These are phyloP conservation scores for Diplodia mutila DNA, from an alignment of 2,329 filamentous ascomycete species.

Conservation along the genomic window DNA sequence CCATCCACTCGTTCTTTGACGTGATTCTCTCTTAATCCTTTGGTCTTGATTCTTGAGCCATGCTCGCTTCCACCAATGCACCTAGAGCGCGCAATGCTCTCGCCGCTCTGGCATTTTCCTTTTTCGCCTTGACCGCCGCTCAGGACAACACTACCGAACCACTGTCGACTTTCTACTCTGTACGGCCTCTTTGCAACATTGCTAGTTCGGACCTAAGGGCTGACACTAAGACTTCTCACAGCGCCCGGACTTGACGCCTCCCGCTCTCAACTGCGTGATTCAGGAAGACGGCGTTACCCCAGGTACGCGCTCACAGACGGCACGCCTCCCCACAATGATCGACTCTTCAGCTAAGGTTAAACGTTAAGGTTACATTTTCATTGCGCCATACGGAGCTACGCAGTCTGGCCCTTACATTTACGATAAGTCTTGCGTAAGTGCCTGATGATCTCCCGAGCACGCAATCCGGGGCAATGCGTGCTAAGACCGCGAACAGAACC, in stretches of 20 bases:
- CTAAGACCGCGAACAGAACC: constrained; percentile 38
- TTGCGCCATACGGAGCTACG: constrained; percentile 54
- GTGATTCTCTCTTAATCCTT: constrained; percentile 2
- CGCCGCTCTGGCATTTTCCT: constrained; percentile 6
- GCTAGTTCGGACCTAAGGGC: neutral
- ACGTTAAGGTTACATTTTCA: constrained; percentile 53
- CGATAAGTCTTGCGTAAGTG: constrained; percentile 52
- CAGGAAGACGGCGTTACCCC: constrained; percentile 26
- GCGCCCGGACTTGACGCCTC: constrained; percentile 33
- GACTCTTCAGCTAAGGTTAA: constrained; percentile 6
- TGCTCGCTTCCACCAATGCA: constrained; percentile 5
- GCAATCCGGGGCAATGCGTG: neutral
- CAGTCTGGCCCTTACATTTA: constrained; percentile 58
- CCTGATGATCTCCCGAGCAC: constrained; percentile 1
- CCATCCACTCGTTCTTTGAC: constrained; percentile 12
- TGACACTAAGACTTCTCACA: neutral
- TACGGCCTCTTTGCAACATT: neutral
- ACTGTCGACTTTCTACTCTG: constrained; percentile 31
- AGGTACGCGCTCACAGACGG: neutral
- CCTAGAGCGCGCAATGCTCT: constrained; percentile 9
- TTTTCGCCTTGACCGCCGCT: constrained; percentile 8
- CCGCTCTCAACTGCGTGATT: constrained; percentile 31
- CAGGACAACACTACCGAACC: constrained; percentile 28
- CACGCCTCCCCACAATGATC: constrained; percentile 4
- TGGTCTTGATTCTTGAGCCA: neutral